Conservation (phyloP, 176 grass and related monocot species). For the Zizania latifolia region DNA sequence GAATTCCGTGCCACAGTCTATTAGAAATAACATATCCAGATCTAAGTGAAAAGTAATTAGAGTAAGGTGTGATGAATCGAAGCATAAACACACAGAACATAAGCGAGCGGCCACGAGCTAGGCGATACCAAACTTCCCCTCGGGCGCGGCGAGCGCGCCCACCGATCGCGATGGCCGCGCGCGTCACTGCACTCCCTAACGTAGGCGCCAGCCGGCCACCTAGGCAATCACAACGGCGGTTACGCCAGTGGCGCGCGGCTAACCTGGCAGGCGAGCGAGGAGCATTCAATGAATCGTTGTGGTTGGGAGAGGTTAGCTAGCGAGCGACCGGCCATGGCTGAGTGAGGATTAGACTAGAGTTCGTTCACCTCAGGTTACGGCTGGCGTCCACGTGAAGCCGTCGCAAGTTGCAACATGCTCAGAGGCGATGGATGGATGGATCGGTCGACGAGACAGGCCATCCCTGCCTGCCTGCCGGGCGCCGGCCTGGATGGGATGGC, state of each 20-base stretch:
- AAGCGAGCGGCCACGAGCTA: background rate
- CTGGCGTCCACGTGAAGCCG: slow-evolving; percentile 27
- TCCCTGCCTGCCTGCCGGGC: background rate
- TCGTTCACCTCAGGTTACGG: background rate
- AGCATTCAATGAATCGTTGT: slow-evolving; percentile 36
- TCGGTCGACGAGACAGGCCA: background rate
- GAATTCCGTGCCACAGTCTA: background rate
- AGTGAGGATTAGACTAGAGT: background rate
- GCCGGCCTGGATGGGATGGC: background rate
- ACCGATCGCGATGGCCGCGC: slow-evolving; percentile 11
- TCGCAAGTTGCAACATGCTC: slow-evolving; percentile 23
- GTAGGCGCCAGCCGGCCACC: background rate
- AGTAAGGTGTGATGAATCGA: no score
- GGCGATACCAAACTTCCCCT: background rate
- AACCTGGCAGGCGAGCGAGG: background rate
- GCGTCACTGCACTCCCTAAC: no score
- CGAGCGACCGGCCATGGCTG: background rate
- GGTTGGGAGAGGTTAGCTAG: slow-evolving; percentile 14
- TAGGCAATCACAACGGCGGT: background rate
- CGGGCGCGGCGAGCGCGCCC: background rate
- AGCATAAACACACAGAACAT: no score
- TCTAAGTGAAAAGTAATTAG: no score
- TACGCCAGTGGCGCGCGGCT: background rate
- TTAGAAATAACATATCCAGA: no score
- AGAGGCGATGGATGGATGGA: background rate